Base-by-base conservation (phyloP, 805 yeast species). In the Kodamaea leandrae region DNA sequence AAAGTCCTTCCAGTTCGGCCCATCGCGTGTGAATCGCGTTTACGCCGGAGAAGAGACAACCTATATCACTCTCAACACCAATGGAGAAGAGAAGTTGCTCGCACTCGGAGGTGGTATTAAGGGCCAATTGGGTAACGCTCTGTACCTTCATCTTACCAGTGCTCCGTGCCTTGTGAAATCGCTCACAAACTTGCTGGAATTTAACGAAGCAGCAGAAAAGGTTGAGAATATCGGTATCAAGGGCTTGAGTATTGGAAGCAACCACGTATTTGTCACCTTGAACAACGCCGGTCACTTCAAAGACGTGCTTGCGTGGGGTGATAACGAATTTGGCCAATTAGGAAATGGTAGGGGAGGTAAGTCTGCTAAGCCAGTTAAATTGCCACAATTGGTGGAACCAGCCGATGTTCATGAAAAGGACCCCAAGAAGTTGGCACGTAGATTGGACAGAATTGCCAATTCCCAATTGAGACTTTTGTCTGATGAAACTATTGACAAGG, bases 91-190 rank as follows among this genome's bases (percentile, higher is more conserved):
- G 14, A 47, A 36, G 6, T 32, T 29, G 14, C 53, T 54, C 18
- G 45, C 43, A n/a, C 82, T 89, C 67, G 99, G 99, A 15, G 80
- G 81, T 53, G 96, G 97, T 4, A 58, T 83, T 39, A 74, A 77
- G 52, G 99, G 98, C 13, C 95, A 88, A 62, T 68, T 89, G 41
- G 99, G 97, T 17, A 76, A 77, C 33, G 88, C 87, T 12, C 73
- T 82, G 42, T 89, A 72, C 58, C 64, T 82, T 25, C 96, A 89
- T 59, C 82, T 86, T 13, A 85, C 82, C 54, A 66, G 77, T 14
- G 73, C 72, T 35, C 96, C 96, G 5, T 65, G 75, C 14, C 75
- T 76, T 32, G 57, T 90, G 44, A 72, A 74, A 50, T 54, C 72
- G 1, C 58, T 83, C 38, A 52, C 59, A 18, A 63, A 68, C 10